phyloP scores from a whole-genome alignment of 164 flowering plant genomes.

The Piper betle region DNA sequence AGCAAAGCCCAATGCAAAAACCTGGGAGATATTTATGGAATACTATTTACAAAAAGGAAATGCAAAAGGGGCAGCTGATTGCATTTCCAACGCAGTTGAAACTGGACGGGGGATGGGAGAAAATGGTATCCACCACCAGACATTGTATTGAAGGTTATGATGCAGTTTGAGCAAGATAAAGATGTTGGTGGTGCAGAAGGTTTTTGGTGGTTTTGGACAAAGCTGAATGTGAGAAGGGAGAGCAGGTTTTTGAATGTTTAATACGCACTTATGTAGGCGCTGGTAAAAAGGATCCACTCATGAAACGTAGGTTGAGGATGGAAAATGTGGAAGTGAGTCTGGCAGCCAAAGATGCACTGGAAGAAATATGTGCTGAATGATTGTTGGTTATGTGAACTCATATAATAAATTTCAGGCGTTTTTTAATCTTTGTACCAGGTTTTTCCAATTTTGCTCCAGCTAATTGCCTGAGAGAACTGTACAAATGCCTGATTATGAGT shows the following conservation, averaged over 20 bases:
- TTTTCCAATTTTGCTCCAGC: no score
- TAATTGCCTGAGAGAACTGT: no score
- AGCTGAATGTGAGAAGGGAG: slow-evolving; percentile 28
- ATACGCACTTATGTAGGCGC: slow-evolving; percentile 75
- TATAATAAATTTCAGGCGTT: neutral
- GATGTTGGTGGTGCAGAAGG: slow-evolving; percentile 85
- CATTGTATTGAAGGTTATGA: slow-evolving; percentile 33
- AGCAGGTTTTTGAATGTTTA: slow-evolving; percentile 53
- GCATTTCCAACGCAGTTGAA: slow-evolving; percentile 50
- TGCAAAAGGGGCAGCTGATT: slow-evolving; percentile 35
- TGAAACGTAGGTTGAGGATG: slow-evolving; percentile 72
- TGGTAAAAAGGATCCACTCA: slow-evolving; percentile 43
- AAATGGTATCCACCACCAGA: slow-evolving; percentile 62
- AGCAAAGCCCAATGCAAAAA: slow-evolving; percentile 68
- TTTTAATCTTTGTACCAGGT: no score
- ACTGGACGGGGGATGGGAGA: slow-evolving; percentile 45
- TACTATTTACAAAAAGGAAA: slow-evolving; percentile 49
- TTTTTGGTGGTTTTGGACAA: slow-evolving; percentile 48
- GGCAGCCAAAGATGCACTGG: slow-evolving; percentile 48
- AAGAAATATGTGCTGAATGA: slow-evolving; percentile 42
- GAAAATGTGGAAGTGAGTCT: slow-evolving; percentile 69
- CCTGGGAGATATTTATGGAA: slow-evolving; percentile 71
- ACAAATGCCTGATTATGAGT: no score
- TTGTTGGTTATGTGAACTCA: neutral
- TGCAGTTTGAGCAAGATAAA: slow-evolving; percentile 53